Percentiles rank a stretch among this genome's conserved stretches.
Evolutionary conservation across 805 yeast genomes (phyloP).

Genomic region (Spathaspora boniae): DNA sequence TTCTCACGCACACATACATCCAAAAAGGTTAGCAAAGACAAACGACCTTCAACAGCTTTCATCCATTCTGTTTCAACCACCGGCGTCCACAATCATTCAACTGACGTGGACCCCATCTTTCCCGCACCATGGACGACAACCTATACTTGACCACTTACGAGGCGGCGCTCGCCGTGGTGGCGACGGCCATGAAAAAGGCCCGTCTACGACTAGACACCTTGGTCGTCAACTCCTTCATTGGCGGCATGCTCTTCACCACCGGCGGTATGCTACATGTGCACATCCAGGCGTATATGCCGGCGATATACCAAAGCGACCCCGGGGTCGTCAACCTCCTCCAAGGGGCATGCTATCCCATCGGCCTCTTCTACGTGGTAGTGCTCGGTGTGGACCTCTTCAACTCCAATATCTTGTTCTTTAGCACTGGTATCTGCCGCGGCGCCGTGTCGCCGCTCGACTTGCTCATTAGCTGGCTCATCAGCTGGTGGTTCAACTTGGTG

Average conservation of each 20-base stretch:
- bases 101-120: neutral
- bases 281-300: slow-evolving; percentile 51
- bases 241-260: slow-evolving; percentile 63
- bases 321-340: slow-evolving; percentile 55
- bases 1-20: neutral
- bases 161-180: slow-evolving; percentile 79
- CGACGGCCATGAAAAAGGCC: slow-evolving; percentile 81
- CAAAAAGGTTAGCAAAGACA: neutral
- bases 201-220: slow-evolving; percentile 59
- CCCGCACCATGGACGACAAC: slow-evolving; percentile 20
- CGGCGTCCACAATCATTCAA: neutral
- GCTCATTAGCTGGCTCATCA: slow-evolving; percentile 59
- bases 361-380: slow-evolving; percentile 68
- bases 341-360: slow-evolving; percentile 65
- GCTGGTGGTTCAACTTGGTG: slow-evolving; percentile 65
- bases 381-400: slow-evolving; percentile 77
- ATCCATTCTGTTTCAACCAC: neutral
- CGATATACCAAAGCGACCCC: slow-evolving; percentile 37
- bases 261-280: slow-evolving; percentile 71
- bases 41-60: neutral
- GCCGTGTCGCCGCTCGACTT: slow-evolving; percentile 67
- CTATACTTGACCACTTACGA: slow-evolving; percentile 72
- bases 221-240: slow-evolving; percentile 62
- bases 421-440: slow-evolving; percentile 64
- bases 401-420: slow-evolving; percentile 68